phyloP scores from a whole-genome alignment of 306 rosid species.

The Dicorynia guianensis region DNA sequence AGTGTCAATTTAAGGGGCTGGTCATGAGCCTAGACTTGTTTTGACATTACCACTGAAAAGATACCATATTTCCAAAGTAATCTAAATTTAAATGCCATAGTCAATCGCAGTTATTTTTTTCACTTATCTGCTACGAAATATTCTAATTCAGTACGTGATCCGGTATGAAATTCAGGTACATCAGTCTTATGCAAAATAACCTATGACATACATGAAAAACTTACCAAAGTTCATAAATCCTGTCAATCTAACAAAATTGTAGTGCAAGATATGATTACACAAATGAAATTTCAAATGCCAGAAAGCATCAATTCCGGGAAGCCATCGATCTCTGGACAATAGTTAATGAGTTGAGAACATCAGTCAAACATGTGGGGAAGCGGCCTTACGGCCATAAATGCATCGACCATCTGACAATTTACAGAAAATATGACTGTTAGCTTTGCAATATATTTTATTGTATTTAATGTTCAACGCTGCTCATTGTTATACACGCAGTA shows the following conservation, averaged over 20 bases:
- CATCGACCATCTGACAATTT: conserved; percentile 82
- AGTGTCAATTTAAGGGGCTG: too few relatives aligned
- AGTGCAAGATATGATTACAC: neutral
- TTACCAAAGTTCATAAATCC: neutral
- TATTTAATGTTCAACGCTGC: conserved; percentile 21
- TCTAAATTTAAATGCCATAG: too few relatives aligned
- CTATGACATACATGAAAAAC: neutral
- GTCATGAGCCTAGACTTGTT: too few relatives aligned
- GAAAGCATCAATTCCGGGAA: neutral
- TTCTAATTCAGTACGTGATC: too few relatives aligned
- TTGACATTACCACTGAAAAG: too few relatives aligned
- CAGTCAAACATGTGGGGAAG: conserved; percentile 78
- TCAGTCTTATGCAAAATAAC: too few relatives aligned
- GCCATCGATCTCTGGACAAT: conserved; percentile 23
- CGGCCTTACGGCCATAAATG: conserved; percentile 88
- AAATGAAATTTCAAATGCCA: conserved; percentile 3
- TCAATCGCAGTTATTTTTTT: too few relatives aligned
- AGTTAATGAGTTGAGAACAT: conserved; percentile 23
- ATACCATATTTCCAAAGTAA: too few relatives aligned
- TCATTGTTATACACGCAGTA: neutral
- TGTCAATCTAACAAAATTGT: conserved; percentile 4
- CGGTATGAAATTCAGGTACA: too few relatives aligned
- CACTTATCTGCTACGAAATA: too few relatives aligned
- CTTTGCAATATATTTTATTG: neutral
- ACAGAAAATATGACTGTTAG: neutral